Base-by-base conservation (phyloP, 2,329 filamentous ascomycete species). In the Calonectria ilicicola region DNA sequence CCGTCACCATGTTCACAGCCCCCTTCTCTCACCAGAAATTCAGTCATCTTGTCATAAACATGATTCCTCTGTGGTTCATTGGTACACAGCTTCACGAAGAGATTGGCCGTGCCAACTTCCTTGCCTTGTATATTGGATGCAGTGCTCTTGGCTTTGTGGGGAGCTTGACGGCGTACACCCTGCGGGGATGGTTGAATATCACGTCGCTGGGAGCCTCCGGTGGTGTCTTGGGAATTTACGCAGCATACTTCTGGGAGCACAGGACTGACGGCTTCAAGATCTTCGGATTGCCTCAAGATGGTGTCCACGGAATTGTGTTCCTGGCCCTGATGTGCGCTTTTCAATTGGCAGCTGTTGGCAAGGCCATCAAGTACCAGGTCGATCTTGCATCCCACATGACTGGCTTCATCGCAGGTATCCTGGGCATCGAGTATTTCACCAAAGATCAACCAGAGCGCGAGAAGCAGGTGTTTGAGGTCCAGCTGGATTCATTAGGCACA, bases 61-160 rank as follows among this genome's bases (percentile, higher is more conserved):
- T 94, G 89, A 77, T 88, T 10, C 85, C 89, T 47, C 85, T 96
- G 5, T 92, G 88, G 86, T 85, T 94, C 78, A 86, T 95, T 21
- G 94, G 93, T 27, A 89, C 89, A 12, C 86, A 88, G 1, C 85
- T 95, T 40, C 92, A 94, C 83, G 91, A 94, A 73, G 92, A 95
- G 76, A 84, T 95, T 29, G 93, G 92, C 14, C 88, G 93, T 14
- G 92, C 89, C 17, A 87, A 90, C 68, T 95, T 95, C 83, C 84
- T 95, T 23, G 89, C 92, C n/a, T 84, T 94, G 38, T 94, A 93
- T 82, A 75, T 93, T 38, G 84, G 87, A 9, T 87, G 88, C 8
- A 93, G 92, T 65, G 85, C 87, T 1, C 51, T 91, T 2, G 91
- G 90, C 10, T 91, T 90, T 72, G 87, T 92, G 72, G 84, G 87